phyloP scores from a whole-genome alignment of 1,284 basidiomycete species.

The Cystobasidiaceae sp. region DNA sequence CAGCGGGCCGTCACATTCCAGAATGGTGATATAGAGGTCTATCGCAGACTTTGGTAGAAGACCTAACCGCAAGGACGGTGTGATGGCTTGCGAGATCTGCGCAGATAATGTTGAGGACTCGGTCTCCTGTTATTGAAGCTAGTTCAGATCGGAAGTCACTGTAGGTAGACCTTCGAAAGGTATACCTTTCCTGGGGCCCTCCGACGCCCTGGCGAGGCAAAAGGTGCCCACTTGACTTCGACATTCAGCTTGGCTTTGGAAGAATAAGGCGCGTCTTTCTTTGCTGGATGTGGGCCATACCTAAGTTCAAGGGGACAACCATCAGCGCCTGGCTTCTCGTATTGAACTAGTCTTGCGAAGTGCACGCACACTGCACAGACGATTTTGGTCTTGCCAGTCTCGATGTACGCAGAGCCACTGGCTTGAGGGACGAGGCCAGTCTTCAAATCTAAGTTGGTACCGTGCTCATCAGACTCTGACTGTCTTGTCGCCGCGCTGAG shows the following conservation, averaged over 20 bases:
- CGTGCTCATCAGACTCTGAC: neutral
- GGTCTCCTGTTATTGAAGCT: constrained; percentile 62
- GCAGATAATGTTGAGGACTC: constrained; percentile 80
- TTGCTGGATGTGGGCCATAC: constrained; percentile 69
- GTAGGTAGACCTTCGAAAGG: constrained; percentile 14
- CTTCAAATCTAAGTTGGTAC: constrained; percentile 63
- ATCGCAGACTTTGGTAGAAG: constrained; percentile 88
- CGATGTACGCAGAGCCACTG: constrained; percentile 91
- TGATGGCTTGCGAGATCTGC: constrained; percentile 77
- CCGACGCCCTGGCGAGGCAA: constrained; percentile 64
- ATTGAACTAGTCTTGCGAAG: neutral
- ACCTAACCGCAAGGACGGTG: constrained; percentile 79
- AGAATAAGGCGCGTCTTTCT: constrained; percentile 57
- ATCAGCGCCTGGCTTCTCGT: neutral
- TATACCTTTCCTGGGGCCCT: constrained; percentile 79
- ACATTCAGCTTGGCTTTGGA: constrained; percentile 85
- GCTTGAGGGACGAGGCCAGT: constrained; percentile 85
- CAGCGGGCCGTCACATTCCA: constrained; percentile 84
- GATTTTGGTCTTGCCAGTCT: constrained; percentile 81
- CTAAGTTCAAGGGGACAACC: constrained; percentile 50
- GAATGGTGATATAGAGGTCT: constrained; percentile 82
- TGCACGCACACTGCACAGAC: constrained; percentile 79
- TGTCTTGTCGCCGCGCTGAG: neutral
- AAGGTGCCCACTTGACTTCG: constrained; percentile 94
- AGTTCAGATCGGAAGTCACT: neutral